phyloP scores from a whole-genome alignment of 202 grass and related monocot species.

The Musa balbisiana region DNA sequence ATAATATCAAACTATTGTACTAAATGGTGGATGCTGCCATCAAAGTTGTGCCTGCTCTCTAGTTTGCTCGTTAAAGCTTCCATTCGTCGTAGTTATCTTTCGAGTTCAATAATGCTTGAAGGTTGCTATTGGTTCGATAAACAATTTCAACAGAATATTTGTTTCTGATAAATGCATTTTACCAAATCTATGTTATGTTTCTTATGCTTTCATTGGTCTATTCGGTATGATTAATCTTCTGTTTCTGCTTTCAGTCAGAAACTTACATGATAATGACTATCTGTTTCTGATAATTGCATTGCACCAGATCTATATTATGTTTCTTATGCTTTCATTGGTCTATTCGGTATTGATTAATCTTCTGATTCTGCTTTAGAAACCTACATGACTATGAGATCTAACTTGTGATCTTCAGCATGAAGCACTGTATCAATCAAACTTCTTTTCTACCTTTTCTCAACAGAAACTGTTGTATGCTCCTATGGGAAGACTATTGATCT shows the following conservation, averaged over 20 bases:
- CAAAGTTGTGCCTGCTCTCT: background rate
- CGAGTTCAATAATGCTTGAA: background rate
- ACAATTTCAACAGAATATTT: too few relatives aligned
- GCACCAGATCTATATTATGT: too few relatives aligned
- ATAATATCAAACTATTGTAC: too few relatives aligned
- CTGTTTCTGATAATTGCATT: too few relatives aligned
- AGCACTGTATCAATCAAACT: background rate
- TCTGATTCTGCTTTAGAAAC: background rate
- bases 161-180: background rate
- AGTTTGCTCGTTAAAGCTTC: too few relatives aligned
- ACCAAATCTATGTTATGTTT: background rate
- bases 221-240: too few relatives aligned
- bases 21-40: background rate
- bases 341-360: too few relatives aligned
- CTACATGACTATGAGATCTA: background rate
- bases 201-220: too few relatives aligned
- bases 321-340: too few relatives aligned
- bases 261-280: too few relatives aligned
- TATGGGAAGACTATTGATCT: conserved; percentile 74
- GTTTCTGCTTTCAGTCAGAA: too few relatives aligned
- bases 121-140: too few relatives aligned
- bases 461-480: conserved; percentile 91
- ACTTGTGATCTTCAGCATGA: background rate
- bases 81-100: background rate
- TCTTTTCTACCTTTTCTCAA: conserved; percentile 5